Conservation (phyloP, 805 yeast genomes). For the Zygosaccharomyces pseudorouxii region DNA sequence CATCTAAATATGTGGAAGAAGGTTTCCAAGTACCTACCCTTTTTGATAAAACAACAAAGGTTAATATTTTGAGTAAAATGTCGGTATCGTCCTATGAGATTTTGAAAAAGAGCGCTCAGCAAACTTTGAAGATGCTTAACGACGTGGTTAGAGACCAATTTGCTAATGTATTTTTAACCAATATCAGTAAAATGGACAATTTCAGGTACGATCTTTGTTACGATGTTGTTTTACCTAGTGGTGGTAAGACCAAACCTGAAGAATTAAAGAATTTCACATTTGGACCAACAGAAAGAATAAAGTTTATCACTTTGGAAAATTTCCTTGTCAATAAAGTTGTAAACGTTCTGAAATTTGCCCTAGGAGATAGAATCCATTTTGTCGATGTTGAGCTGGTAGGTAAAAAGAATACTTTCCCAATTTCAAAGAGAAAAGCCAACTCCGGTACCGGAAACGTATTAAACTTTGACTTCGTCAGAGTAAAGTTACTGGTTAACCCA, state of each 20-base stretch:
- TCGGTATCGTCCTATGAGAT: conserved; percentile 58
- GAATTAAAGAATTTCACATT: conserved; percentile 42
- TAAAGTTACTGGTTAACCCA: conserved; percentile 69
- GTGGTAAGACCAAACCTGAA: conserved; percentile 26
- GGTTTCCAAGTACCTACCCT: conserved; percentile 74
- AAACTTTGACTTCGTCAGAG: conserved; percentile 36
- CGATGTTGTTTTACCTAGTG: conserved; percentile 45
- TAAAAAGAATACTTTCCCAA: conserved; percentile 31
- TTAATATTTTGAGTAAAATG: conserved; percentile 80
- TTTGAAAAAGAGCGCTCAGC: conserved; percentile 60
- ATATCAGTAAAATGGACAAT: conserved; percentile 44
- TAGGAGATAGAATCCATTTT: conserved; percentile 44
- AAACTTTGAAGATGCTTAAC: conserved; percentile 62
- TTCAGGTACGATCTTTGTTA: conserved; percentile 60
- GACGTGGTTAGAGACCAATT: conserved; percentile 84
- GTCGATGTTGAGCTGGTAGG: conserved; percentile 36
- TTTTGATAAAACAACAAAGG: conserved; percentile 68
- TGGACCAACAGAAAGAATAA: conserved; percentile 66
- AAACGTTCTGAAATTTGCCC: conserved; percentile 51
- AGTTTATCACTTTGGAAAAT: conserved; percentile 65
- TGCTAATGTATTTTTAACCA: conserved; percentile 65
- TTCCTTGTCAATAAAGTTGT: conserved; percentile 59
- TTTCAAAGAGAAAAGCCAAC: conserved; percentile 46
- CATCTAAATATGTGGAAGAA: conserved; percentile 41
- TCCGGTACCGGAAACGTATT: conserved; percentile 34